Evolutionary conservation across 1,284 basidiomycete genomes (phyloP).

Genomic region (Leccinum fallax): DNA sequence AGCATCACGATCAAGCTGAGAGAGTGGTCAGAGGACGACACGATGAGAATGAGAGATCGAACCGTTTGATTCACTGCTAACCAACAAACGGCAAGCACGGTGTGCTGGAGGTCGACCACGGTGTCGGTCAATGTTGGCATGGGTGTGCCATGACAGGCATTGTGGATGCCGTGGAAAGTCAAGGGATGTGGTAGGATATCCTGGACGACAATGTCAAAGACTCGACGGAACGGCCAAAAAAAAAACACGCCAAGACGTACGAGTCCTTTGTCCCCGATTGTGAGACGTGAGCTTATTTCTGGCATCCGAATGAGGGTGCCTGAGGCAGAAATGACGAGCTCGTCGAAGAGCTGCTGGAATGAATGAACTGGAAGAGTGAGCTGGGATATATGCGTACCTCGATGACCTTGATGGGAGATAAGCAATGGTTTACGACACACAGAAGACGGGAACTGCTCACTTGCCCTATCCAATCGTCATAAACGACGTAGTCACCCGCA

Average conservation of each 20-base stretch:
- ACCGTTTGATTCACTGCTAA: slow-evolving; percentile 88
- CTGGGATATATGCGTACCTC: slow-evolving; percentile 39
- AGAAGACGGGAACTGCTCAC: slow-evolving; percentile 42
- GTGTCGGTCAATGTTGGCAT: slow-evolving; percentile 53
- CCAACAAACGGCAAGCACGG: slow-evolving; percentile 84
- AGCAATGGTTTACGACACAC: slow-evolving; percentile 7
- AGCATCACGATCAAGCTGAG: slow-evolving; percentile 58
- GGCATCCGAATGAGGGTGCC: slow-evolving; percentile 69
- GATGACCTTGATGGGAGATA: slow-evolving; percentile 43
- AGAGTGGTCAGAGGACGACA: slow-evolving; percentile 2
- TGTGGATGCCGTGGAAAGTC: slow-evolving; percentile 48
- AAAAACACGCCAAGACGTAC: slow-evolving; percentile 43
- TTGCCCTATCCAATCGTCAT: slow-evolving; percentile 90
- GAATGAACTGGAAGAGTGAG: slow-evolving; percentile 8
- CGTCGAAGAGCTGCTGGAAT: slow-evolving; percentile 74
- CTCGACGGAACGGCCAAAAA: slow-evolving; percentile 2
- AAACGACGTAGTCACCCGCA: slow-evolving; percentile 81
- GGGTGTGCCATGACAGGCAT: slow-evolving; percentile 47
- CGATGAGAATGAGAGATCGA: slow-evolving; percentile 26
- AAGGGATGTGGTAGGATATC: slow-evolving; percentile 66
- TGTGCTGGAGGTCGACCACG: slow-evolving; percentile 77
- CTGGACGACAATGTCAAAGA: slow-evolving; percentile 37
- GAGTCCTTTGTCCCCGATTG: slow-evolving; percentile 69
- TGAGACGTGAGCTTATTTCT: slow-evolving; percentile 71
- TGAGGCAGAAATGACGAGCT: slow-evolving; percentile 69